Evolutionary conservation across 2,329 filamentous ascomycete genomes (phyloP).

Genomic region (Amylocarpus encephaloides): DNA sequence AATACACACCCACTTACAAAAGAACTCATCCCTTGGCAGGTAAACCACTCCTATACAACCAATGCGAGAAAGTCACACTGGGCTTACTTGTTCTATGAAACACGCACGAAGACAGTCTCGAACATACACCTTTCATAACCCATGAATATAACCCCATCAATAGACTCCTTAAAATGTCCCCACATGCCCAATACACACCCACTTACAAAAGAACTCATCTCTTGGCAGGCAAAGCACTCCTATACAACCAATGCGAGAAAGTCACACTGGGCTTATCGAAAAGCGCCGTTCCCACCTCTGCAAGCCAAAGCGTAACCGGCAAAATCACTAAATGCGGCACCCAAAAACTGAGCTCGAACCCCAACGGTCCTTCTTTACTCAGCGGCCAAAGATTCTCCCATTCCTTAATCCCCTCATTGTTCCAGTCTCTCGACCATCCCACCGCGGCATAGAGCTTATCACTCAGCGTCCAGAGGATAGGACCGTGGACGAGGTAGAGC

Average conservation of each 20-base stretch:
- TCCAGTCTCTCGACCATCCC: constrained; percentile 46
- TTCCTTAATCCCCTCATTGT: constrained; percentile 44
- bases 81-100: constrained; percentile 39
- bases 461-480: constrained; percentile 51
- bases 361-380: constrained; percentile 54
- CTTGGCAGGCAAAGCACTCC: constrained; percentile 32
- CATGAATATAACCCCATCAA: too few relatives aligned
- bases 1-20: not conserved
- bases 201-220: not conserved
- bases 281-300: constrained; percentile 49
- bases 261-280: constrained; percentile 57
- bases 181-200: not conserved
- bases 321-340: constrained; percentile 53
- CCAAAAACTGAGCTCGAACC: constrained; percentile 55
- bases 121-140: too few relatives aligned
- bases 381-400: constrained; percentile 54
- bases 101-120: too few relatives aligned
- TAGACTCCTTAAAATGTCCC: not conserved
- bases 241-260: constrained; percentile 52
- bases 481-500: constrained; percentile 59
- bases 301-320: constrained; percentile 52
- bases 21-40: not conserved
- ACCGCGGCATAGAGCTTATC: constrained; percentile 57
- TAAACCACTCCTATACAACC: constrained; percentile 47
- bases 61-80: constrained; percentile 49